These are phyloP conservation scores for Trichoderma sp. DNA, from an alignment of 2,329 filamentous ascomycete species.

Conservation along the genomic window DNA sequence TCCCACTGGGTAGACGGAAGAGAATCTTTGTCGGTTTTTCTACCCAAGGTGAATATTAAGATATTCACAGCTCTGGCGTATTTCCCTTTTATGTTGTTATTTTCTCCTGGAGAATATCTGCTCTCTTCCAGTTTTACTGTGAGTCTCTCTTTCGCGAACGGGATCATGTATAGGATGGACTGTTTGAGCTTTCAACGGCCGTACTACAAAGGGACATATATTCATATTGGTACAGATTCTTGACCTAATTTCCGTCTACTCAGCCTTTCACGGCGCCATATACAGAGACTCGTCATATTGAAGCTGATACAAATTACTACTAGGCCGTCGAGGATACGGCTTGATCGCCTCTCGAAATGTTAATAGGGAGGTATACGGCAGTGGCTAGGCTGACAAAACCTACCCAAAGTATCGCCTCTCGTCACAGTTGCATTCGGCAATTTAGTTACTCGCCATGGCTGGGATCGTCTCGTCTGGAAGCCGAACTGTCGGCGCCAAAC, in stretches of 20 bases:
- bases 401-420: background rate
- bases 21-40: background rate
- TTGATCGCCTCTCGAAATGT: background rate
- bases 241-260: too few species aligned
- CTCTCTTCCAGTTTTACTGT: background rate
- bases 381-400: background rate
- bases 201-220: background rate
- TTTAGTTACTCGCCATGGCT: background rate
- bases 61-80: background rate
- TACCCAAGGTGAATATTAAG: background rate
- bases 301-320: background rate
- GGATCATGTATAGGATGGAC: background rate
- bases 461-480: conserved; percentile 28
- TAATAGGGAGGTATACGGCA: background rate
- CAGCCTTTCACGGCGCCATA: too few species aligned
- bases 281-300: background rate
- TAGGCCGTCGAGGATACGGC: background rate
- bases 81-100: background rate
- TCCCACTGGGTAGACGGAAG: background rate
- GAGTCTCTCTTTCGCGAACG: background rate
- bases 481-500: conserved; percentile 72
- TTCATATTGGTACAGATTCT: too few species aligned
- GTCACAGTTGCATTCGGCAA: background rate
- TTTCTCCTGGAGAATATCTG: background rate
- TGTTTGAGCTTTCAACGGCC: background rate